Conservation (phyloP, 1,284 basidiomycete species). For the Fistulina hepatica region DNA sequence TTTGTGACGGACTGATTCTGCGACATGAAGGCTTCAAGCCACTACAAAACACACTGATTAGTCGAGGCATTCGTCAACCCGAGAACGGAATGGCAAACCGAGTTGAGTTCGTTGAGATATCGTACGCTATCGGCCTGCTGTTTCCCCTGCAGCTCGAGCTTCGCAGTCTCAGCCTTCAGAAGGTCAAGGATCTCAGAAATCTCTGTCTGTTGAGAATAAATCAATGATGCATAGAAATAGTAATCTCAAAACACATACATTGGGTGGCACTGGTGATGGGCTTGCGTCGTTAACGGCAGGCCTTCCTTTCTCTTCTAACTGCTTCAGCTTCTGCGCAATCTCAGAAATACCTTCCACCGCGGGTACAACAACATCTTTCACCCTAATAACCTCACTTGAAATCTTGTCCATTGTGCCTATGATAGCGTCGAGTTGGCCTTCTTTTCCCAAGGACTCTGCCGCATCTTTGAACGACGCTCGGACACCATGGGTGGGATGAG, state of each 20-base stretch:
- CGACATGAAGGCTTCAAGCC: conserved; percentile 72
- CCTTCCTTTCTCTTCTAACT: neutral
- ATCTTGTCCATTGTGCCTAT: conserved; percentile 30
- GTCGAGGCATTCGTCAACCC: neutral
- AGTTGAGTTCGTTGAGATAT: conserved; percentile 65
- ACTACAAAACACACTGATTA: conserved; percentile 31
- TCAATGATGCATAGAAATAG: neutral
- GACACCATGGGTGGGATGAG: neutral
- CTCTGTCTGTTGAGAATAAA: conserved; percentile 19
- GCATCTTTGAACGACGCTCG: conserved; percentile 9
- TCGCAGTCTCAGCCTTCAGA: conserved; percentile 34
- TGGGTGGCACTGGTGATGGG: too few species aligned
- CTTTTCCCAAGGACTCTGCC: conserved; percentile 24
- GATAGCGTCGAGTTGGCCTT: conserved; percentile 24
- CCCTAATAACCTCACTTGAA: too few species aligned
- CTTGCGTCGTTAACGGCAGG: too few species aligned
- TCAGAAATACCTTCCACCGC: neutral
- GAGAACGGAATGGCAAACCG: conserved; percentile 24
- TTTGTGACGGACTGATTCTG: conserved; percentile 56
- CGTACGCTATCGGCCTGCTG: conserved; percentile 62
- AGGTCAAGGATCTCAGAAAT: conserved; percentile 34
- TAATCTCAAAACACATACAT: neutral
- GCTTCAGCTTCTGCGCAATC: neutral
- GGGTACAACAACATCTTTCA: neutral
- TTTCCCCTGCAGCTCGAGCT: conserved; percentile 37